phyloP scores from a whole-genome alignment of 2,329 filamentous ascomycete species.

The Colletotrichum tropicicola region DNA sequence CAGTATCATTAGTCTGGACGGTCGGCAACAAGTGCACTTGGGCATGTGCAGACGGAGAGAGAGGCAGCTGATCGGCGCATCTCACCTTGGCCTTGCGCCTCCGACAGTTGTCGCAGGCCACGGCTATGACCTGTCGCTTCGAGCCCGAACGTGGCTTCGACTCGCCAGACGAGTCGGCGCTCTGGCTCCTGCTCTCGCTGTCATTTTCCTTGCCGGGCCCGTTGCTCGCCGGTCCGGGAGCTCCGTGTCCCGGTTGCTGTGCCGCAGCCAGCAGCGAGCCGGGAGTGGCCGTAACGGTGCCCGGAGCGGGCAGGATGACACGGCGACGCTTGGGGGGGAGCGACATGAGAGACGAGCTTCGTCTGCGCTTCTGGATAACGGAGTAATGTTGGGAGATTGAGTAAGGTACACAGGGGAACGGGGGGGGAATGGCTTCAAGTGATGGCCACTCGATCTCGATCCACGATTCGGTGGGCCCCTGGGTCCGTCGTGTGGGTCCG shows the following conservation, averaged over 20 bases:
- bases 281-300: neutral
- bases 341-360: conserved; percentile 7
- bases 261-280: neutral
- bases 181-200: conserved; percentile 5
- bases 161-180: conserved; percentile 16
- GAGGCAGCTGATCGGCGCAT: no score
- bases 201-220: neutral
- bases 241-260: neutral
- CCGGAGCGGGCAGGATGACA: conserved; percentile 22
- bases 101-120: conserved; percentile 27
- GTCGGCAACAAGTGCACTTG: no score
- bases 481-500: neutral
- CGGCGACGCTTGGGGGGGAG: conserved; percentile 24
- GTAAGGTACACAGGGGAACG: neutral
- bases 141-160: conserved; percentile 9
- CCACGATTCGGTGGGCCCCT: conserved; percentile 8
- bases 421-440: neutral
- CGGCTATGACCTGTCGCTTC: conserved; percentile 26
- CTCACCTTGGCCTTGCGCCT: conserved; percentile 27
- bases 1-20: neutral
- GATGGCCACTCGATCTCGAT: neutral
- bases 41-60: no score
- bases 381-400: neutral
- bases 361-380: neutral
- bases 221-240: neutral